A percentile compares a stretch with the other conserved stretches of the same genome.
Conservation (phyloP, 164 flowering plant species). For the Kalanchoe fedtschenkoi region DNA sequence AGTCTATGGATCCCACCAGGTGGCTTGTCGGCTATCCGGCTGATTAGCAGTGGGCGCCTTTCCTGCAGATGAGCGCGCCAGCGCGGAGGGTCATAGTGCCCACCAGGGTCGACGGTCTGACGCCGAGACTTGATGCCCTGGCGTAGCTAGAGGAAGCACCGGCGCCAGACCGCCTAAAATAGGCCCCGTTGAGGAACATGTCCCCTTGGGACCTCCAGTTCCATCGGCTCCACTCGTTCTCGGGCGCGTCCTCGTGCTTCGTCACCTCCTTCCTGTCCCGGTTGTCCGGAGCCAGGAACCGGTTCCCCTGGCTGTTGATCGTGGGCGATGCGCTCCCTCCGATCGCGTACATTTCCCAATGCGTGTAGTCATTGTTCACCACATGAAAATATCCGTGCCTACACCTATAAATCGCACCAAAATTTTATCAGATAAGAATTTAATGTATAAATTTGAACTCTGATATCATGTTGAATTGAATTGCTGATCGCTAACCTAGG, state of each 20-base stretch:
- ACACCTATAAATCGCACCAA: background rate
- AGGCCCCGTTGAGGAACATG: background rate
- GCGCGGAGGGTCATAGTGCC: background rate
- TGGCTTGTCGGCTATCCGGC: too few relatives aligned
- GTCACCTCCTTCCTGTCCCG: background rate
- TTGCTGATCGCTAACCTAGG: too few relatives aligned
- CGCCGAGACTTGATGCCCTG: background rate
- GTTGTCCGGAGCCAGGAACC: background rate
- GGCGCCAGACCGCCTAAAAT: background rate
- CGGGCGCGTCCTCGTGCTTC: background rate
- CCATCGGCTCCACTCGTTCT: background rate
- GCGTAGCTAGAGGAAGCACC: background rate
- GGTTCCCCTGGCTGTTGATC: constrained; percentile 1
- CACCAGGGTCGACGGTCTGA: background rate
- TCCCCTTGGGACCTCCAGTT: constrained; percentile 1
- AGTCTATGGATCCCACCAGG: background rate
- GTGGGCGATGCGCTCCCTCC: background rate
- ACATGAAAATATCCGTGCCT: constrained; percentile 1
- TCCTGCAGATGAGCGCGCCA: background rate
- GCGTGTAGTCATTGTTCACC: background rate
- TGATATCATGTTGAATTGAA: too few relatives aligned
- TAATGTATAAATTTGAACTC: too few relatives aligned
- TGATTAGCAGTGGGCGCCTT: constrained; percentile 1
- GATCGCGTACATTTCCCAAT: constrained; percentile 1
- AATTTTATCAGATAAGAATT: too few relatives aligned